phyloP scores from a whole-genome alignment of 106 monocot species.

The Platanthera zijinensis region DNA sequence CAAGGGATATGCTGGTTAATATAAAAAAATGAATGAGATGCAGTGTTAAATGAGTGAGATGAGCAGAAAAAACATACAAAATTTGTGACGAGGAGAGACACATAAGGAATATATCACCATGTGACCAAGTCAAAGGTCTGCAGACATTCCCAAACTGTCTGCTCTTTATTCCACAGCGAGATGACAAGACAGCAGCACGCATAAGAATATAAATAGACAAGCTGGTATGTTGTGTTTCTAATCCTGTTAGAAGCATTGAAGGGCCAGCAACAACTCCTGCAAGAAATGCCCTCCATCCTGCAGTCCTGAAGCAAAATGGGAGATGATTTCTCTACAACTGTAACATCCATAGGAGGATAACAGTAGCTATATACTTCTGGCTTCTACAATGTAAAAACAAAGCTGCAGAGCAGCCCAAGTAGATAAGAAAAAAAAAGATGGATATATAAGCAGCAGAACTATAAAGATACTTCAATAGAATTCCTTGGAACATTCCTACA shows the following conservation, averaged over 20 bases:
- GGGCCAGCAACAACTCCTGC: conserved; percentile 91
- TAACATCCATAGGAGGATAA: too few relatives aligned
- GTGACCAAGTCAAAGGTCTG: conserved; percentile 79
- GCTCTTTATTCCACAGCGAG: conserved; percentile 96
- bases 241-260: conserved; percentile 87
- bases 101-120: conserved; percentile 96
- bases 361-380: too few relatives aligned
- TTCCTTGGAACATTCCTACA: too few relatives aligned
- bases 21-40: not conserved
- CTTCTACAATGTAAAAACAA: too few relatives aligned
- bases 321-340: not conserved
- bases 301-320: conserved; percentile 56
- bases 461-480: too few relatives aligned
- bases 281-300: conserved; percentile 76
- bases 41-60: not conserved
- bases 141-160: conserved; percentile 73
- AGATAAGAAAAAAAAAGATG: too few relatives aligned
- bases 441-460: too few relatives aligned
- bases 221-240: conserved; percentile 72
- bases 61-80: conserved; percentile 50
- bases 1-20: too few relatives aligned
- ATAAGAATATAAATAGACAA: conserved; percentile 87
- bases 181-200: conserved; percentile 76
- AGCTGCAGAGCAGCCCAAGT: too few relatives aligned
- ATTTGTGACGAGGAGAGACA: conserved; percentile 93